A percentile compares a stretch with the other conserved stretches of the same genome.
phyloP scores from a whole-genome alignment of 2,329 filamentous ascomycete genomes.

The Fusarium sp. region DNA sequence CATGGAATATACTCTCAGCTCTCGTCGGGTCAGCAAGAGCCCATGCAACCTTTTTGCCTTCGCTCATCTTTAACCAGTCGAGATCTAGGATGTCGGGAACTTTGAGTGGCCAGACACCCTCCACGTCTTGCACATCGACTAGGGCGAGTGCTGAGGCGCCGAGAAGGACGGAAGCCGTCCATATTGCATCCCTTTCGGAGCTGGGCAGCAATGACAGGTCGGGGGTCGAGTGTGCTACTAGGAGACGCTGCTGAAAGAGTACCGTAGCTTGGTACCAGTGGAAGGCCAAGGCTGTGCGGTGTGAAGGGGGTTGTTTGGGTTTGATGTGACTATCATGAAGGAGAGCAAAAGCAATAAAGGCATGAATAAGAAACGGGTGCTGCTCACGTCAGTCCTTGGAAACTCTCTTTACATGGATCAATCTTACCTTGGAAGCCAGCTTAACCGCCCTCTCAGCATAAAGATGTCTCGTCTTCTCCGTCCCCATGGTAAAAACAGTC shows the following conservation, averaged over 20 bases:
- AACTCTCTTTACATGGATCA: not conserved
- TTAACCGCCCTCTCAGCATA: constrained; percentile 52
- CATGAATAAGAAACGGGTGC: constrained; percentile 67
- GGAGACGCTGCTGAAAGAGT: constrained; percentile 58
- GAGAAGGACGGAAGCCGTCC: constrained; percentile 61
- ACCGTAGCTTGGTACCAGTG: constrained; percentile 62
- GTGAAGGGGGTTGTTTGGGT: constrained; percentile 34
- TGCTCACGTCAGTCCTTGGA: constrained; percentile 32
- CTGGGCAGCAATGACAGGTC: constrained; percentile 47
- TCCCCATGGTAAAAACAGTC: constrained; percentile 57
- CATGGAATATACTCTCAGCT: constrained; percentile 60
- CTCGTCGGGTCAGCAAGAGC: constrained; percentile 61
- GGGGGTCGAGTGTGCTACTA: constrained; percentile 46
- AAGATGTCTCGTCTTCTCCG: constrained; percentile 43
- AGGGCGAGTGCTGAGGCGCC: constrained; percentile 59
- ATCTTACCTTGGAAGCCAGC: constrained; percentile 54
- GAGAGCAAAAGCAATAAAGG: constrained; percentile 63
- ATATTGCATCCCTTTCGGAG: constrained; percentile 59
- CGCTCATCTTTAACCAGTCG: constrained; percentile 68
- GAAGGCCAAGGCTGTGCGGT: constrained; percentile 51
- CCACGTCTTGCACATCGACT: constrained; percentile 55
- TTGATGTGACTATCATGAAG: constrained; percentile 64
- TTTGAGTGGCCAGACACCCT: constrained; percentile 68
- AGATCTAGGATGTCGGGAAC: constrained; percentile 57
- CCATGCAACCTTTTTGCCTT: constrained; percentile 68